A percentile compares a stretch with the other conserved stretches of the same genome.
phyloP scores from a whole-genome alignment of 2,329 filamentous ascomycete genomes.

The Aspergillus puulaauensis region DNA sequence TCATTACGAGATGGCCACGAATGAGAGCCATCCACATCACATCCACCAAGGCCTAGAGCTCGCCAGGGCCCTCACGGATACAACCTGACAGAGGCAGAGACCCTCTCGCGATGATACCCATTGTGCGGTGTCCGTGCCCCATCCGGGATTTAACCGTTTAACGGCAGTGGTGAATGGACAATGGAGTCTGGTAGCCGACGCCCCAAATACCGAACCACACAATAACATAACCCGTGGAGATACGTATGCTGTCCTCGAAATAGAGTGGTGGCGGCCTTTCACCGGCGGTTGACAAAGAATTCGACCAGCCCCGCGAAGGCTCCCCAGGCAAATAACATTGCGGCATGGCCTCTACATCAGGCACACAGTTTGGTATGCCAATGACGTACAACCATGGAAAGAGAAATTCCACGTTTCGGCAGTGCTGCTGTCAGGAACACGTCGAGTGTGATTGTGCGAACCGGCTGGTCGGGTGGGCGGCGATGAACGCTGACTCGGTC shows the following conservation, averaged over 20 bases:
- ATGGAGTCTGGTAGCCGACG: too few species aligned
- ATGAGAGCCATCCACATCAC: slow-evolving; percentile 3
- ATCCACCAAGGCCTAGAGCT: slow-evolving; percentile 2
- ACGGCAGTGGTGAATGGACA: neutral
- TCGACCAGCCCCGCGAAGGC: neutral
- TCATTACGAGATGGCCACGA: neutral
- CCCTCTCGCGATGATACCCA: neutral
- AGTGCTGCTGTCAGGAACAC: slow-evolving; percentile 8
- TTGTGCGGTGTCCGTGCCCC: neutral
- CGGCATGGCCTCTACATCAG: neutral
- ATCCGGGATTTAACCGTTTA: neutral
- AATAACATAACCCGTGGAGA: neutral
- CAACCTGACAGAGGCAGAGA: too few species aligned
- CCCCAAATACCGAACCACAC: neutral
- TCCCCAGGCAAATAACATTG: neutral
- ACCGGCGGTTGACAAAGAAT: neutral
- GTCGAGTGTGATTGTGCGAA: slow-evolving; percentile 4
- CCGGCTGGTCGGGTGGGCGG: slow-evolving; percentile 1
- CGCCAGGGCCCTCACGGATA: neutral
- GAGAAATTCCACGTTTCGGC: neutral
- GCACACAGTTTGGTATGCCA: neutral
- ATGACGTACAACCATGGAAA: neutral
- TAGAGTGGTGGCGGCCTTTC: neutral
- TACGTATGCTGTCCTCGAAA: neutral
- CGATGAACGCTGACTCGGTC: slow-evolving; percentile 3